These are phyloP conservation scores for Leishmania martiniquensis DNA, from an alignment of 208 protist genomes.

Conservation along the genomic window DNA sequence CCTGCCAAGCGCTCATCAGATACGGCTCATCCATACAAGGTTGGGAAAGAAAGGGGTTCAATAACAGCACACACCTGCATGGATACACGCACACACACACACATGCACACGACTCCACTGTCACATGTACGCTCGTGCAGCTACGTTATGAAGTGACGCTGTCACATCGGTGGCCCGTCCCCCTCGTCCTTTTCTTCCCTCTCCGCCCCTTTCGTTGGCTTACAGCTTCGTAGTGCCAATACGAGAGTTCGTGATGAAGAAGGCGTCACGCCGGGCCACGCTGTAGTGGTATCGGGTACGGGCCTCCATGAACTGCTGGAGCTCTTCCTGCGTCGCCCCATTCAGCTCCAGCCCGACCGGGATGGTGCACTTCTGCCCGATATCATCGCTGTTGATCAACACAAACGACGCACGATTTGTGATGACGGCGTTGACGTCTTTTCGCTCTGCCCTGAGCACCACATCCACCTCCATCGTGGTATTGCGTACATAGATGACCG, in stretches of 20 bases:
- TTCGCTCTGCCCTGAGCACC: conserved; percentile 67
- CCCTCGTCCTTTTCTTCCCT: background rate
- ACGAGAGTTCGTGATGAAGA: conserved; percentile 15
- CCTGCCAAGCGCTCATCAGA: no score
- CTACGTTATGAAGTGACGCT: no score
- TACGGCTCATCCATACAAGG: no score
- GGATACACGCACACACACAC: conserved; percentile 9
- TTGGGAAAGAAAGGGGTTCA: background rate
- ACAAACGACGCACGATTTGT: conserved; percentile 91
- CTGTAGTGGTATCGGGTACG: conserved; percentile 56
- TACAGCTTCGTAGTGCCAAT: conserved; percentile 25
- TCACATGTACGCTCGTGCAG: background rate
- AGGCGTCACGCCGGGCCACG: conserved; percentile 35
- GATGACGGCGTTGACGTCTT: conserved; percentile 40
- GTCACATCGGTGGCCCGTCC: no score
- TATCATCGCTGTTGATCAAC: conserved; percentile 85
- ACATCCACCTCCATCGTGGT: conserved; percentile 93
- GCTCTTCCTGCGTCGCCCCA: conserved; percentile 68
- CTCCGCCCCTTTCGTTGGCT: background rate
- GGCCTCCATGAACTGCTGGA: conserved; percentile 72
- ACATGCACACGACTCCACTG: background rate
- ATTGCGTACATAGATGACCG: conserved; percentile 88
- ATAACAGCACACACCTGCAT: background rate
- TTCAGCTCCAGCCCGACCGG: conserved; percentile 71
- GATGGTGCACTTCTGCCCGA: conserved; percentile 80